A percentile compares a stretch with the other conserved stretches of the same genome.
Conservation (phyloP, 169 alveolate genomes). For the Plasmodium coatneyi region DNA sequence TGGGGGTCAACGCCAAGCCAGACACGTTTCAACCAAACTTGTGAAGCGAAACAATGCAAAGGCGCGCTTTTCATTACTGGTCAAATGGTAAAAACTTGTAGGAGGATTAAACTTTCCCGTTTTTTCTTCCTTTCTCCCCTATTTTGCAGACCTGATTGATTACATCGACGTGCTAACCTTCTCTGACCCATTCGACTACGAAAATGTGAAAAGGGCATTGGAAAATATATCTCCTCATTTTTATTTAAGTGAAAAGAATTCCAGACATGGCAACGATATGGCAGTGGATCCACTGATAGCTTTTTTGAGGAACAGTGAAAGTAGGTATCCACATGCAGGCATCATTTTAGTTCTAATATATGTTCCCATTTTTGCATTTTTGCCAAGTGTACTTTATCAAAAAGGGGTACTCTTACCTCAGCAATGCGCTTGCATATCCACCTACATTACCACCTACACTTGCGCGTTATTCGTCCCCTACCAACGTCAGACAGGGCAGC, state of each 20-base stretch:
- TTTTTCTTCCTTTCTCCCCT: background rate
- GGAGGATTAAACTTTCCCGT: background rate
- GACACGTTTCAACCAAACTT: background rate
- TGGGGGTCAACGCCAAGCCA: background rate
- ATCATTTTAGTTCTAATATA: background rate
- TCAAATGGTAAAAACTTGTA: background rate
- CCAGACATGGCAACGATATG: background rate
- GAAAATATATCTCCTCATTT: slow-evolving; percentile 51
- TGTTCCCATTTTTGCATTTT: background rate
- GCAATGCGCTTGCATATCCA: background rate
- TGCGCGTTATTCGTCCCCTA: background rate
- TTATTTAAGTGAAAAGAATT: slow-evolving; percentile 15
- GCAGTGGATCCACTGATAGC: slow-evolving; percentile 57
- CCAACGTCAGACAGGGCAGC: background rate
- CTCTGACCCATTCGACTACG: slow-evolving; percentile 56
- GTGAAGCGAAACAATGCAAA: background rate
- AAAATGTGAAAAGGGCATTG: slow-evolving; percentile 44
- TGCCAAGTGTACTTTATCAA: background rate
- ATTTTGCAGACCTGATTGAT: slow-evolving; percentile 43
- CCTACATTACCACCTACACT: background rate
- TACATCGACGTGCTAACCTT: slow-evolving; percentile 54
- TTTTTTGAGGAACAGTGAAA: slow-evolving; percentile 36
- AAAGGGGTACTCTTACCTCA: background rate
- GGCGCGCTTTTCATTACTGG: background rate
- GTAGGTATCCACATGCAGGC: background rate